phyloP scores from a whole-genome alignment of 371 early-diverging fungal species.

The Enteropsectra breve region DNA sequence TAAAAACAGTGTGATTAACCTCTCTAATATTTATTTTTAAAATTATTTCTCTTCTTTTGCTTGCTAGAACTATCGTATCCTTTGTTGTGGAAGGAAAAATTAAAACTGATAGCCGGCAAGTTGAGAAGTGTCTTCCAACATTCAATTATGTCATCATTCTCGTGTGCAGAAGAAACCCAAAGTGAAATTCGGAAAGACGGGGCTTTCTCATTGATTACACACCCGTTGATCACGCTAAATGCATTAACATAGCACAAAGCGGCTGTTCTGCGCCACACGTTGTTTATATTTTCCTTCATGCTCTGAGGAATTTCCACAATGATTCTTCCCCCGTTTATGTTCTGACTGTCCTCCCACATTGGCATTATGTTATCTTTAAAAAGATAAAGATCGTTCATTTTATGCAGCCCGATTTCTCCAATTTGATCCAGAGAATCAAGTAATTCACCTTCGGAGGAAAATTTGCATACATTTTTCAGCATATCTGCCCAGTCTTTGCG shows the following conservation, averaged over 20 bases:
- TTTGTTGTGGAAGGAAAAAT: constrained; percentile 36
- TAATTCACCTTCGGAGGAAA: constrained; percentile 81
- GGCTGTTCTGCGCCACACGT: constrained; percentile 63
- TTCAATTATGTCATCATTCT: constrained; percentile 15
- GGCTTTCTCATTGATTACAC: constrained; percentile 63
- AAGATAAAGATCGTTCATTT: constrained; percentile 80
- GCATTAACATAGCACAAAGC: constrained; percentile 79
- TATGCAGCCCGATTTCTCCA: constrained; percentile 70
- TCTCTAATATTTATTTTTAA: not conserved
- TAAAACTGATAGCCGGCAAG: not conserved
- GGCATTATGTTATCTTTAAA: constrained; percentile 89
- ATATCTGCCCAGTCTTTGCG: constrained; percentile 67
- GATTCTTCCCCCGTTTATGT: constrained; percentile 88
- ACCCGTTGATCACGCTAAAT: constrained; percentile 75
- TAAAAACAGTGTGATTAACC: no score
- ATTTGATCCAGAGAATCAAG: constrained; percentile 73
- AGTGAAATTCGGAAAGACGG: constrained; percentile 24
- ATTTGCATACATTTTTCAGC: constrained; percentile 71
- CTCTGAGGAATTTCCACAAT: constrained; percentile 65
- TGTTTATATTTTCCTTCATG: constrained; percentile 2
- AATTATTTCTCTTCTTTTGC: constrained; percentile 21
- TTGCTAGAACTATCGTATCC: constrained; percentile 24
- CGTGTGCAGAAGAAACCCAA: constrained; percentile 38
- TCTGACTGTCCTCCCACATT: constrained; percentile 96
- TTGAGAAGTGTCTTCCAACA: constrained; percentile 34